These are phyloP conservation scores for Fusarium abutilonis DNA, from an alignment of 2,329 filamentous ascomycete genomes.

Conservation along the genomic window DNA sequence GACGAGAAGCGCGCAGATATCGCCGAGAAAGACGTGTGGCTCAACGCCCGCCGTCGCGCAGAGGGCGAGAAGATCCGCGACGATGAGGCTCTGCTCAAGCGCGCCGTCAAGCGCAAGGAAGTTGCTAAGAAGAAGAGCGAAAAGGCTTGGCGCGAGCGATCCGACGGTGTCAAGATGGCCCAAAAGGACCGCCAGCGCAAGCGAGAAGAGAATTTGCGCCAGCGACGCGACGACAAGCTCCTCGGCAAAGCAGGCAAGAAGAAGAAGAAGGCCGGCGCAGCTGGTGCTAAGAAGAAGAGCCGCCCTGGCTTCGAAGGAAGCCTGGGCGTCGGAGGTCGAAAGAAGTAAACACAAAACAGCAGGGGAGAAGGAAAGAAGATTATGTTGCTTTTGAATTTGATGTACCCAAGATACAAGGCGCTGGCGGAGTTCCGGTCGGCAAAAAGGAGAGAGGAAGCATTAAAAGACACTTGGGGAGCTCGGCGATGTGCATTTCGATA, in stretches of 20 bases:
- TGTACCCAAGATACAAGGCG: conserved; percentile 40
- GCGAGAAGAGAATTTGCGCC: conserved; percentile 79
- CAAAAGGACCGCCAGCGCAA: conserved; percentile 85
- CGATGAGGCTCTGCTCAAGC: conserved; percentile 87
- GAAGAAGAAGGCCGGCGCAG: conserved; percentile 54
- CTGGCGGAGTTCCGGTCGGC: conserved; percentile 41
- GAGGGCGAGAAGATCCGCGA: conserved; percentile 91
- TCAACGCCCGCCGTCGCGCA: conserved; percentile 86
- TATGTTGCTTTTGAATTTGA: conserved; percentile 18
- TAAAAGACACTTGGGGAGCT: conserved; percentile 13
- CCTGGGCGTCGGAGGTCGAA: conserved; percentile 66
- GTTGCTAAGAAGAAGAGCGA: conserved; percentile 90
- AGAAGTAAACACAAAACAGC: conserved; percentile 51
- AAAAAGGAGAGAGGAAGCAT: conserved; percentile 27
- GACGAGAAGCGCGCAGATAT: conserved; percentile 85
- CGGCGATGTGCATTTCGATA: conserved; percentile 5
- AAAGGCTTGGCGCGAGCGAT: conserved; percentile 82
- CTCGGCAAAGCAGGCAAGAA: conserved; percentile 68
- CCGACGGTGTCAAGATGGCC: conserved; percentile 76
- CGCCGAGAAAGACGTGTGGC: conserved; percentile 92
- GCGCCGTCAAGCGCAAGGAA: conserved; percentile 93
- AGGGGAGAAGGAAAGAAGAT: conserved; percentile 22
- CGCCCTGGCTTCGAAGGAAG: conserved; percentile 75
- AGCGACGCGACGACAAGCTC: conserved; percentile 77
- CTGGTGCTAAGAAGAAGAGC: conserved; percentile 56